These are phyloP conservation scores for Solanum aculeatissimum DNA, from an alignment of 305 asterid genomes.

Conservation along the genomic window DNA sequence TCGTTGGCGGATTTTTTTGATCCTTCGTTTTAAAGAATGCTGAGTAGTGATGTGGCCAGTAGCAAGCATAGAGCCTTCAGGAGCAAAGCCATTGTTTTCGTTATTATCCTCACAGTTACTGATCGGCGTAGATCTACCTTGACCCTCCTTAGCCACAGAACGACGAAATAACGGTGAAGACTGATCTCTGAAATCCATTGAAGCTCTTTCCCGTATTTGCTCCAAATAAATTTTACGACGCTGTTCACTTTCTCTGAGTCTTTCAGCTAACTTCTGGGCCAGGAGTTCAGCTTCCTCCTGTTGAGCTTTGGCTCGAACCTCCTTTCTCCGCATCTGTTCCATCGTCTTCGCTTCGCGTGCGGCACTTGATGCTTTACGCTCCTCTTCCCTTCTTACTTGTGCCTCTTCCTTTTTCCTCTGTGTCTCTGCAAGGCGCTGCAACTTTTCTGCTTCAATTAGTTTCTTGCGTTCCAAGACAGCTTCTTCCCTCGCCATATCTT, in stretches of 20 bases:
- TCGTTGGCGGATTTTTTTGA: slow-evolving; percentile 80
- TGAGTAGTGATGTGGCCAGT: slow-evolving; percentile 42
- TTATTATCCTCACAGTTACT: slow-evolving; percentile 49
- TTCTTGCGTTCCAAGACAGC: slow-evolving; percentile 94
- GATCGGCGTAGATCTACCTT: slow-evolving; percentile 36
- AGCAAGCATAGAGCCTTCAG: slow-evolving; percentile 31
- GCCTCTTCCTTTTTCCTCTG: slow-evolving; percentile 97
- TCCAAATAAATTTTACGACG: slow-evolving; percentile 89
- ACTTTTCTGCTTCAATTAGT: slow-evolving; percentile 92
- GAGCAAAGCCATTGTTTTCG: slow-evolving; percentile 27
- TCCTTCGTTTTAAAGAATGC: slow-evolving; percentile 69
- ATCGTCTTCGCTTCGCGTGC: slow-evolving; percentile 97
- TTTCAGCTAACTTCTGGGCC: slow-evolving; percentile 95
- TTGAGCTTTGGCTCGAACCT: slow-evolving; percentile 87
- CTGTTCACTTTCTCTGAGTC: slow-evolving; percentile 93
- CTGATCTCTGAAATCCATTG: slow-evolving; percentile 99
- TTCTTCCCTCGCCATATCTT: slow-evolving; percentile 96
- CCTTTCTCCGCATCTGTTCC: slow-evolving; percentile 90
- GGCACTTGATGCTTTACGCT: slow-evolving; percentile 93
- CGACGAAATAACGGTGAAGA: slow-evolving; percentile 94
- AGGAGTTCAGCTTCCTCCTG: slow-evolving; percentile 98
- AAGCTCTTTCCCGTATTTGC: slow-evolving; percentile 95
- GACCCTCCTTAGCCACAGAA: slow-evolving; percentile 59
- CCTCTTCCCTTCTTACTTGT: slow-evolving; percentile 96
- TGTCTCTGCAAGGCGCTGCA: slow-evolving; percentile 93